Conservation (phyloP, 179 eudicot species). For the Nepenthes alata region DNA sequence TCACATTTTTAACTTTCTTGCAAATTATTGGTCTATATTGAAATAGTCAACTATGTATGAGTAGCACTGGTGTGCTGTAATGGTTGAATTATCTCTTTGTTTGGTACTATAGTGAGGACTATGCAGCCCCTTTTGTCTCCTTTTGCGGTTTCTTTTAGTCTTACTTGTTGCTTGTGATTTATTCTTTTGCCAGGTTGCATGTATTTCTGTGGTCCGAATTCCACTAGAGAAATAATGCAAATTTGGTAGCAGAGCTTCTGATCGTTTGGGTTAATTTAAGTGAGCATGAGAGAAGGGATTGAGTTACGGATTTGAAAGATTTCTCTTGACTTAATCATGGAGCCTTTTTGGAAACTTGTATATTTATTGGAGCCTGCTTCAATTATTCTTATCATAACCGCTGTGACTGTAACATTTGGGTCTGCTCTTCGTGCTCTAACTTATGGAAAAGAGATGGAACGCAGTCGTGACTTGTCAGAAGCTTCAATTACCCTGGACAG, state of each 20-base stretch:
- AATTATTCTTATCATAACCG: conserved; percentile 66
- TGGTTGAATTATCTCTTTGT: too few species aligned
- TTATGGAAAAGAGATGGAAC: conserved; percentile 90
- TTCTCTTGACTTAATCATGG: conserved; percentile 35
- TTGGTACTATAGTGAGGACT: too few species aligned
- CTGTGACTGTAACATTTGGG: conserved; percentile 72
- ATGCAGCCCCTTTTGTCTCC: too few species aligned
- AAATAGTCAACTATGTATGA: too few species aligned
- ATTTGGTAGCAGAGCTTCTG: conserved; percentile 14
- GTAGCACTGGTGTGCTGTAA: too few species aligned
- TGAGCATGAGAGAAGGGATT: neutral
- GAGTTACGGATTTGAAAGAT: conserved; percentile 3
- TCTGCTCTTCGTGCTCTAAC: conserved; percentile 86
- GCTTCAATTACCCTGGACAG: conserved; percentile 85
- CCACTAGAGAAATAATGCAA: conserved; percentile 19
- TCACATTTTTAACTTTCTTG: too few species aligned
- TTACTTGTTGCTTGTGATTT: neutral
- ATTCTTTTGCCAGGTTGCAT: conserved; percentile 23
- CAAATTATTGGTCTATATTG: too few species aligned
- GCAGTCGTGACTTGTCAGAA: conserved; percentile 76
- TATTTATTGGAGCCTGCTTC: conserved; percentile 91
- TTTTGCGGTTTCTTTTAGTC: too few species aligned
- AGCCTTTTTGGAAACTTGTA: conserved; percentile 65
- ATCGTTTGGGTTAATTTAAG: neutral
- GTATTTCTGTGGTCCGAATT: conserved; percentile 19